phyloP scores from a whole-genome alignment of 1,284 basidiomycete genomes.

The Fomitiporia mediterranea region DNA sequence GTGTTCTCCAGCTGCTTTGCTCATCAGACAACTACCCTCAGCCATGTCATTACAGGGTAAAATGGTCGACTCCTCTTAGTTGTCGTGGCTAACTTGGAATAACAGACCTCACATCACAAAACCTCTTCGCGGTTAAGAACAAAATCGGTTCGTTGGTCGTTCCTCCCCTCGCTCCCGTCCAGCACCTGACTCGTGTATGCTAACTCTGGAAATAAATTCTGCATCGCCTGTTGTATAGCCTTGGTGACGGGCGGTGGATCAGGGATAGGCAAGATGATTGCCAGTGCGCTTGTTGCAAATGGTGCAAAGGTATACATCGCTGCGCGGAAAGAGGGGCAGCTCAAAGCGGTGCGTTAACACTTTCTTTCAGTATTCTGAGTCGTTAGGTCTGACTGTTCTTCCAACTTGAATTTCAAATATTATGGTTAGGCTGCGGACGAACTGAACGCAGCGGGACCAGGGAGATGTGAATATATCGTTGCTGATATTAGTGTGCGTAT shows the following conservation, averaged over 20 bases:
- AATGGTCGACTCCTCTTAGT: neutral
- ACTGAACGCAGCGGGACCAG: constrained; percentile 54
- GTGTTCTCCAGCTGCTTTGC: neutral
- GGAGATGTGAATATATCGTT: constrained; percentile 64
- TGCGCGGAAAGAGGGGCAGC: constrained; percentile 70
- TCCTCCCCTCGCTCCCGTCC: neutral
- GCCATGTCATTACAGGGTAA: constrained; percentile 6
- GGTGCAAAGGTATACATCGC: constrained; percentile 86
- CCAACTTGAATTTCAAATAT: neutral
- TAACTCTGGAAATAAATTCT: neutral
- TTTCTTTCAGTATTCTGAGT: neutral
- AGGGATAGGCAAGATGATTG: constrained; percentile 80
- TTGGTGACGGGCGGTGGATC: constrained; percentile 78
- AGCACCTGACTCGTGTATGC: constrained; percentile 5
- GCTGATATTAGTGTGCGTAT: constrained; percentile 64
- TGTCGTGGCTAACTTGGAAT: neutral
- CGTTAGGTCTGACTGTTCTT: neutral
- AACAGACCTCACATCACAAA: constrained; percentile 53
- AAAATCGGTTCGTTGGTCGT: constrained; percentile 57
- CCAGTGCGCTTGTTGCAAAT: constrained; percentile 74
- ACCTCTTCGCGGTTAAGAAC: constrained; percentile 70
- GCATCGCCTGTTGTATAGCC: constrained; percentile 38
- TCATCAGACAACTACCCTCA: neutral
- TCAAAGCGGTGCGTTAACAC: constrained; percentile 59
- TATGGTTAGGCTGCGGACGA: constrained; percentile 48